These are phyloP conservation scores for Ogataea trehalophila DNA, from an alignment of 805 yeast species.

Conservation along the genomic window DNA sequence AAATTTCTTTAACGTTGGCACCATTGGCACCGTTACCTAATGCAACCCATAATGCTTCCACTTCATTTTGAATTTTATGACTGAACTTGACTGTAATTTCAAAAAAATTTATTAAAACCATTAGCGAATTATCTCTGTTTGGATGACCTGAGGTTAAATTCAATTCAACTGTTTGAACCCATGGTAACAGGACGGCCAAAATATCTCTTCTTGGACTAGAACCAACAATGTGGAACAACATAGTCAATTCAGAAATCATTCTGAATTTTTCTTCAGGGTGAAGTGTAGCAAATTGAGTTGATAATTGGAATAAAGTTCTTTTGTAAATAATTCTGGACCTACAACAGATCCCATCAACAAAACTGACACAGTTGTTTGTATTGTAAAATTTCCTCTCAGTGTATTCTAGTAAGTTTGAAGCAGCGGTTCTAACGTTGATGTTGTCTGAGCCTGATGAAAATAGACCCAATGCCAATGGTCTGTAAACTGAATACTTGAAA, in stretches of 20 bases:
- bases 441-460: conserved; percentile 76
- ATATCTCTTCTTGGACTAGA: conserved; percentile 68
- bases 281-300: conserved; percentile 61
- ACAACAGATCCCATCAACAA: conserved; percentile 67
- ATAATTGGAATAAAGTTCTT: conserved; percentile 75
- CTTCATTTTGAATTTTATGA: conserved; percentile 72
- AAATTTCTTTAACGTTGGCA: conserved; percentile 64
- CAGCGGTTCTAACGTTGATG: conserved; percentile 61
- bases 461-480: conserved; percentile 67
- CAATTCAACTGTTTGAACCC: conserved; percentile 83
- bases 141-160: conserved; percentile 30
- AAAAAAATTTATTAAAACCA: conserved; percentile 77
- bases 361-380: conserved; percentile 49
- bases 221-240: conserved; percentile 58
- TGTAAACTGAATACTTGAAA: conserved; percentile 52
- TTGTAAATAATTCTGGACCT: conserved; percentile 80
- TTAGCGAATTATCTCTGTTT: conserved; percentile 40
- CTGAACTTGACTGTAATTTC: conserved; percentile 81
- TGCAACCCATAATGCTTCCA: conserved; percentile 94
- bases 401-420: conserved; percentile 62
- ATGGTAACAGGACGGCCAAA: conserved; percentile 76
- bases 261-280: conserved; percentile 56
- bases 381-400: conserved; percentile 59
- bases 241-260: conserved; percentile 68
- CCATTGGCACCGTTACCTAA: conserved; percentile 70